Evolutionary conservation across 2,329 filamentous ascomycete species (phyloP).

Genomic region (Tolypocladium amazonense): DNA sequence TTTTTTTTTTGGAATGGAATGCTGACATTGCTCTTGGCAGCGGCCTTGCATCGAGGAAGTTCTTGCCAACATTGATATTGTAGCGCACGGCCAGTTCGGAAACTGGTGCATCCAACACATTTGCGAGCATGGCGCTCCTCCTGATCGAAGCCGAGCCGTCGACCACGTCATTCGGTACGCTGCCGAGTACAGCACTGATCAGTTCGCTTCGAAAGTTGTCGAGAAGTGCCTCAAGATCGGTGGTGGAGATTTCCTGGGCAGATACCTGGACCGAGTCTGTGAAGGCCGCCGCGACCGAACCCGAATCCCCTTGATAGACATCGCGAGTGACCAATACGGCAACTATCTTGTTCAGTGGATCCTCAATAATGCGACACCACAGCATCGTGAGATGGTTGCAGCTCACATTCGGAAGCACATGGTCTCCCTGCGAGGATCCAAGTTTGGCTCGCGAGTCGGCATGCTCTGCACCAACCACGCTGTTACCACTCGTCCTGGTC

Average conservation of each 20-base stretch:
- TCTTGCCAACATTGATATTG: conserved; percentile 85
- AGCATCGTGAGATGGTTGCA: conserved; percentile 88
- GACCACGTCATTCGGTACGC: conserved; percentile 92
- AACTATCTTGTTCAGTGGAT: conserved; percentile 99
- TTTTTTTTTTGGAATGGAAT: background rate
- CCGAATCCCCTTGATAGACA: conserved; percentile 94
- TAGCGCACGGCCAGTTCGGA: conserved; percentile 94
- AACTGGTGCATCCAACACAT: conserved; percentile 99
- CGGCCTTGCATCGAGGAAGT: conserved; percentile 97
- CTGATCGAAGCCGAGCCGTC: conserved; percentile 84
- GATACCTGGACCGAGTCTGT: conserved; percentile 88
- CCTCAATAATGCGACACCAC: conserved; percentile 72
- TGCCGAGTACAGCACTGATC: conserved; percentile 96
- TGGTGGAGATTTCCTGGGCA: conserved; percentile 76
- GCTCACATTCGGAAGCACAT: conserved; percentile 97
- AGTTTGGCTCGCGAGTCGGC: conserved; percentile 94
- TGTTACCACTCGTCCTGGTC: conserved; percentile 77
- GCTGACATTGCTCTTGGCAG: conserved; percentile 33
- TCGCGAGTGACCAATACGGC: conserved; percentile 96
- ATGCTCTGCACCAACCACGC: conserved; percentile 98
- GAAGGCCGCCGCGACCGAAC: conserved; percentile 84
- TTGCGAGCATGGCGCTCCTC: conserved; percentile 87
- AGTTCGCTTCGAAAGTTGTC: conserved; percentile 97
- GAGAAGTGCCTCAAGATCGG: conserved; percentile 99
- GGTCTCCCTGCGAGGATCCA: conserved; percentile 95